Evolutionary conservation across 2,329 filamentous ascomycete species (phyloP), one percentile per base, ranked within the genome.

Genomic region (Fusarium albidum): DNA sequence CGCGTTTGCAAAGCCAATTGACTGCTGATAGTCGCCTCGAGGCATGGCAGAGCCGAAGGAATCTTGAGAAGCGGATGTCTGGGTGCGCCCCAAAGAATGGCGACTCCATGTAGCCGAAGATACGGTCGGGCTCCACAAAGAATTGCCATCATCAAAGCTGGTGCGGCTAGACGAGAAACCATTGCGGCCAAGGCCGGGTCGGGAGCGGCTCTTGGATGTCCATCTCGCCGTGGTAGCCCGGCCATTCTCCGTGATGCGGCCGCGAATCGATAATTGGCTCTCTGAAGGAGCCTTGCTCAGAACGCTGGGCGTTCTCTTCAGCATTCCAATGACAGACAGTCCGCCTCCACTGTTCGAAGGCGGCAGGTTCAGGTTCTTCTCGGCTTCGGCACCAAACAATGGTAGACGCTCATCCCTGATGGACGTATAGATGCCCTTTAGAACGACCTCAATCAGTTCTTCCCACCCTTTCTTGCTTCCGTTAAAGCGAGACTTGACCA

Each of bases 51-150:
- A 92, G 15, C 87, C 89, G 64, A 98, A 87, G 1, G 93, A 96
- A 70, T 96, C 92, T 67, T 97, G 90, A 5, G 93, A 97, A 79
- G 95, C 90, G 4, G 92, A 94, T 1, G 92, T 92, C 57, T 96
- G 87, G 1, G 92, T 96, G 69, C 96, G 92, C 27, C 93, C 92
- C 55, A 96, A 82, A 1, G 94, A 98, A 68, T 95, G 91, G 67
- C 91, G 94, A 76, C 93, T 97, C 92, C 93, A 97, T 1, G 91
- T 95, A 60, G 92, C 96, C n/a, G 92, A 96, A 15, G 91, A 92
- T 32, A 80, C 75, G 2, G 85, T 79, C 10, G 95, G 95, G 65
- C 91, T 97, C 91, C 92, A 98, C 39, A 97, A 82, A 3, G 92
- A 96, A 56, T 87, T 90, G 54, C 87, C 86, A 66, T 99, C 95